These are phyloP conservation scores for Diutina mesorugosa DNA, from an alignment of 1,139 yeast genomes.

Conservation along the genomic window DNA sequence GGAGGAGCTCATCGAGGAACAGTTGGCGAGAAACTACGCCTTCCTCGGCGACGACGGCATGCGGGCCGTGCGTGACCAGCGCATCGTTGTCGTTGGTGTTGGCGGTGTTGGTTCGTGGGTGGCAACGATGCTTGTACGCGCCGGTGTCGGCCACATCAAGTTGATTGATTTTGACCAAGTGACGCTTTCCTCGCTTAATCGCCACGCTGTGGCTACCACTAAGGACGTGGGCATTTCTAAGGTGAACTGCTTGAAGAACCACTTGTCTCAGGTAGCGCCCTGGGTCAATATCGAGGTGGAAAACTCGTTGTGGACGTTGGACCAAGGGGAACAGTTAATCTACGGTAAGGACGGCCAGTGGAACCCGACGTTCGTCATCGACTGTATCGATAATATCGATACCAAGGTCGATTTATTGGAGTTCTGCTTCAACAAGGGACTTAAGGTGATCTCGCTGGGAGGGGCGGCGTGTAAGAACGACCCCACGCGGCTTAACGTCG, in stretches of 20 bases:
- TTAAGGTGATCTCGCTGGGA: constrained; percentile 75
- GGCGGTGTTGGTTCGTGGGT: constrained; percentile 99
- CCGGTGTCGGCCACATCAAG: constrained; percentile 71
- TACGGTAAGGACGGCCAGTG: constrained; percentile 33
- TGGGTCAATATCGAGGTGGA: constrained; percentile 77
- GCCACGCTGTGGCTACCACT: constrained; percentile 87
- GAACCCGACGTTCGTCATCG: constrained; percentile 66
- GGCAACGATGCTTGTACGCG: constrained; percentile 80
- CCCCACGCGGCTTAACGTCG: constrained; percentile 31
- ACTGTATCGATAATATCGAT: constrained; percentile 91
- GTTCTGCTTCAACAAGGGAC: constrained; percentile 45
- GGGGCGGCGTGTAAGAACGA: constrained; percentile 79
- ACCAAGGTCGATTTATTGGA: constrained; percentile 83
- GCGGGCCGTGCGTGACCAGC: constrained; percentile 57
- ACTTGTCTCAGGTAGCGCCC: constrained; percentile 65
- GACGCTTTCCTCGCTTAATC: constrained; percentile 74
- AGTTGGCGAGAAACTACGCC: constrained; percentile 85
- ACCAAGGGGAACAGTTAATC: constrained; percentile 47
- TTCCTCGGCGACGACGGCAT: constrained; percentile 81
- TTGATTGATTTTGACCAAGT: constrained; percentile 94
- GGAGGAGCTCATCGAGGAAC: constrained; percentile 75
- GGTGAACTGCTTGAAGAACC: constrained; percentile 62
- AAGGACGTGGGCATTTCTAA: constrained; percentile 86
- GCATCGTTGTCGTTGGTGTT: constrained; percentile 85
- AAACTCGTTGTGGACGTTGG: constrained; percentile 65